Evolutionary conservation across 2,329 filamentous ascomycete species (phyloP).

Genomic region (Moelleriella libera): DNA sequence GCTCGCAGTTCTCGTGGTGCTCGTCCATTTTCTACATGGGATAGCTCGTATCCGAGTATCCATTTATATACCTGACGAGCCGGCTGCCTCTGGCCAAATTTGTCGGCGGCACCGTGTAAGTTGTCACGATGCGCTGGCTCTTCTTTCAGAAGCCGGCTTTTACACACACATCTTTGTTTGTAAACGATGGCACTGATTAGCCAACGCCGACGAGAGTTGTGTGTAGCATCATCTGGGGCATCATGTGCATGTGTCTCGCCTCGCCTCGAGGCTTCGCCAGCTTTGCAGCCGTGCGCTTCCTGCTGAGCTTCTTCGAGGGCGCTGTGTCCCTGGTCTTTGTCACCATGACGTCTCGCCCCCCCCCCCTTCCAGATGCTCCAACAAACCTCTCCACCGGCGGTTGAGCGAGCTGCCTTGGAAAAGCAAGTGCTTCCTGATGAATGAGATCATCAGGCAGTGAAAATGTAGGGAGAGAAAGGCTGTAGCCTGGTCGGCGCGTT

Average conservation of each 20-base stretch:
- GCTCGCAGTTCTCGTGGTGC: background rate
- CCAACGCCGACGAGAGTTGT: background rate
- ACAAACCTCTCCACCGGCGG: too few species aligned
- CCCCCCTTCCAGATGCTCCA: too few species aligned
- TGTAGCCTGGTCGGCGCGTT: too few species aligned
- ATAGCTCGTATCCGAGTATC: background rate
- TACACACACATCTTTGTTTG: background rate
- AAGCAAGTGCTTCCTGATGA: too few species aligned
- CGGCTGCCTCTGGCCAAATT: background rate
- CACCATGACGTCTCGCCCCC: slow-evolving; percentile 16
- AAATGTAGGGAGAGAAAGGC: too few species aligned
- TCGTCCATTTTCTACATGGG: background rate
- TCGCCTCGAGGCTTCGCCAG: slow-evolving; percentile 9
- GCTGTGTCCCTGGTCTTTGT: slow-evolving; percentile 18
- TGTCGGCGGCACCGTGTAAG: background rate
- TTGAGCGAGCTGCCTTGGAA: too few species aligned
- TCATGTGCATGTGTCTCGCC: slow-evolving; percentile 11
- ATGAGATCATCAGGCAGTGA: too few species aligned
- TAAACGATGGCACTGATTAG: background rate
- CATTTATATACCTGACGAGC: background rate
- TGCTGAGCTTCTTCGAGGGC: slow-evolving; percentile 16
- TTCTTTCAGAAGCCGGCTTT: background rate
- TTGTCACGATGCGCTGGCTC: background rate
- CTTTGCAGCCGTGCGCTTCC: slow-evolving; percentile 11
- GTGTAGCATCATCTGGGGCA: slow-evolving; percentile 13